Evolutionary conservation across 441 rosid species (phyloP), one percentile per base, ranked within the genome.

Genomic region (Dalechampia spathulata): DNA sequence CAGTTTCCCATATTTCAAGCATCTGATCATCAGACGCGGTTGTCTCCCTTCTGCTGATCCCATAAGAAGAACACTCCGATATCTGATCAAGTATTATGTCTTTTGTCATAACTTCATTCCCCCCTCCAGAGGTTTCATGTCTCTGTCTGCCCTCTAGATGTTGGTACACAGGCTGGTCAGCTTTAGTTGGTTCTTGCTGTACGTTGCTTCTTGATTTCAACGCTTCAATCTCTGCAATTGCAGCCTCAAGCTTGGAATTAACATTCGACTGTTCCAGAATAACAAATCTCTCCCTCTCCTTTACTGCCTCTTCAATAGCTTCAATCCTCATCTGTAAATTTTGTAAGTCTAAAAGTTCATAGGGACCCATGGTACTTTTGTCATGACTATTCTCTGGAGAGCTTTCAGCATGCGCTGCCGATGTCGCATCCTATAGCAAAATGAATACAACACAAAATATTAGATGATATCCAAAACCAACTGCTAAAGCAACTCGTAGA

Each of bases 11-110:
- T 69, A 83, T 61, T 71, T 82, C 79, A 15, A 79, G 90, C 75
- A 71, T 83, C 64, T 65, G 74, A 73, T 80, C 72, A 57, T 82
- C 85, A 44, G 66, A 54, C 65, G 74, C 85, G 15, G 57, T 30
- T 64, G 82, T 71, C 61, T 75, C 92, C 73, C 87, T 72, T 76
- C 77, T 78, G 69, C 87, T 81, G 58, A 71, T 71, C 49, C 95
- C 87, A 70, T 85, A 74, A 4, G 99, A 83, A 5, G 96, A 85
- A 62, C 83, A 81, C 68, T 83, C 99, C 4, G 97, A 94, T 32
- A 75, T 69, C 71, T 90, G 94, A 71, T 94, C 99, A 7, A 94
- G 95, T 69, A 94, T 68, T 53, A 90, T 94, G 71, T 94, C 99
- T 72, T 94, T 94, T 1, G 96, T 83, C 80, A 82, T 75, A 67